Evolutionary conservation across 257 asterid genomes (phyloP).

Genomic region (Solanum paucissectum): DNA sequence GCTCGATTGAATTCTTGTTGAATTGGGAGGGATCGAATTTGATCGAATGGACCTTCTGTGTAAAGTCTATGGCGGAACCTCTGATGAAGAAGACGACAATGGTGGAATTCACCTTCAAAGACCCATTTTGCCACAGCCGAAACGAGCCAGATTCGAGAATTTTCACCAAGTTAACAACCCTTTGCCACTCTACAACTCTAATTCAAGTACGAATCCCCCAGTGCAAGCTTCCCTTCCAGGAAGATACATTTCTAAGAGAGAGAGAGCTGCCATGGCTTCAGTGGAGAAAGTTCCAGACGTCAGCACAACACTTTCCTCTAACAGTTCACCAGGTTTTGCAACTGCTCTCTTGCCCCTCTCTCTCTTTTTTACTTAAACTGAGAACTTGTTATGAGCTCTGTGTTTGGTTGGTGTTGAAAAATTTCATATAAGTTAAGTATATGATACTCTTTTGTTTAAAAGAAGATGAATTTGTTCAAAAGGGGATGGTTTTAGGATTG

Average conservation of each 20-base stretch:
- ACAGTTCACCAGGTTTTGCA: slow-evolving; percentile 30
- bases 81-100: slow-evolving; percentile 42
- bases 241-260: slow-evolving; percentile 76
- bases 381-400: not conserved
- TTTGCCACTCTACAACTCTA: not conserved
- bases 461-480: not conserved
- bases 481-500: not conserved
- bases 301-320: not conserved
- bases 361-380: not conserved
- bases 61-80: slow-evolving; percentile 45
- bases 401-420: not conserved
- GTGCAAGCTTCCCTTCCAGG: slow-evolving; percentile 51
- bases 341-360: not conserved
- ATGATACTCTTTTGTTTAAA: not conserved
- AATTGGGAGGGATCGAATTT: not conserved
- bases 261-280: slow-evolving; percentile 32
- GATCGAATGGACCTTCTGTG: slow-evolving; percentile 58
- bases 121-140: slow-evolving; percentile 16
- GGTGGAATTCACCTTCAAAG: not conserved
- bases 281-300: not conserved
- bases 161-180: not conserved
- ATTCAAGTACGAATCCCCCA: slow-evolving; percentile 4
- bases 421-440: not conserved
- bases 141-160: slow-evolving; percentile 24
- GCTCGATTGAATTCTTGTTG: not conserved